Conservation (phyloP, 345 rosid species). For the Lepidium didymum region DNA sequence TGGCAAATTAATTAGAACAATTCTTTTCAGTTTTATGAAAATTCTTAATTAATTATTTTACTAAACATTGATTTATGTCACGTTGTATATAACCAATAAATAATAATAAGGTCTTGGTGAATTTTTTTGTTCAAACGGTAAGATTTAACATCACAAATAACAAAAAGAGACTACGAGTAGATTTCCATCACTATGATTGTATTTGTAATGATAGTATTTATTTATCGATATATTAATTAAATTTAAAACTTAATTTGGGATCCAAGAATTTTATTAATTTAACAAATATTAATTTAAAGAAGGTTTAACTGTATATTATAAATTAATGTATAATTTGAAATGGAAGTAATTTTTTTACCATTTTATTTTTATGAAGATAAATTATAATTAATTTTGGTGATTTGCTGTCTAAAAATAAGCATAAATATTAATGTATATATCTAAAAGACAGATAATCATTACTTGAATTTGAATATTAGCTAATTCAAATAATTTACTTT, state of each 20-base stretch:
- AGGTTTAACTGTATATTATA: too few relatives aligned
- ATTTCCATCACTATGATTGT: not conserved
- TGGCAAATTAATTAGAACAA: not conserved
- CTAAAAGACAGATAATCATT: not conserved
- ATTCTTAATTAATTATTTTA: not conserved
- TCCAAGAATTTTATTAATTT: too few relatives aligned
- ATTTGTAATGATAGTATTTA: not conserved
- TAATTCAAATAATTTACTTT: not conserved
- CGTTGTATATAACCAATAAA: not conserved
- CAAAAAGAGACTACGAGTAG: not conserved
- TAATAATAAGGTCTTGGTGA: not conserved
- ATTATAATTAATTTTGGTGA: not conserved
- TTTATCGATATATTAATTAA: too few relatives aligned
- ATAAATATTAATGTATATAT: not conserved
- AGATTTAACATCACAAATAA: not conserved
- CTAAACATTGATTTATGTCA: not conserved
- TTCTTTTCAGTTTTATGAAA: not conserved
- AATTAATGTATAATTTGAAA: too few relatives aligned
- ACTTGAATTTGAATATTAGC: not conserved
- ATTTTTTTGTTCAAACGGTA: not conserved
- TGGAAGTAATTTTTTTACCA: not conserved
- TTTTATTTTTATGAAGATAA: not conserved
- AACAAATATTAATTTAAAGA: too few relatives aligned
- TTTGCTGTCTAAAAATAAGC: not conserved
- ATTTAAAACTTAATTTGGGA: too few relatives aligned